Conservation (phyloP, 108 stramenopile species). For the Cyclostephanos tholiformis region DNA sequence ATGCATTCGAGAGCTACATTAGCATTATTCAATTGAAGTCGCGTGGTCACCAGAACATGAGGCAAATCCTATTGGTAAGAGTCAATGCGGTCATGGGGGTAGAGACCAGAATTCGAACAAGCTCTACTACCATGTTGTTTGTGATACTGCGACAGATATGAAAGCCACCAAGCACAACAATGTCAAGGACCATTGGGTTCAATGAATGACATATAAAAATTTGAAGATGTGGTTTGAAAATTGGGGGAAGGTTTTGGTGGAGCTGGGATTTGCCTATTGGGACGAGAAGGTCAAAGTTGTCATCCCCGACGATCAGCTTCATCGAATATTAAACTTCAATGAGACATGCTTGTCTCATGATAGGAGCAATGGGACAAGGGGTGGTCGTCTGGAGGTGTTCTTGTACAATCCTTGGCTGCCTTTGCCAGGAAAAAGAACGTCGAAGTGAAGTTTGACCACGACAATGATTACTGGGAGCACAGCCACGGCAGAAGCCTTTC, state of each 20-base stretch:
- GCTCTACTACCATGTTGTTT: neutral
- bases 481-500: conserved; percentile 4
- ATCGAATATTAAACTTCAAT: no score
- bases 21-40: conserved; percentile 1
- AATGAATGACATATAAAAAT: no score
- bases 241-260: no score
- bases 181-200: no score
- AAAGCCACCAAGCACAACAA: no score
- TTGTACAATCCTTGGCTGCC: conserved; percentile 18
- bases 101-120: neutral
- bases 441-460: neutral
- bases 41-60: neutral
- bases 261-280: neutral
- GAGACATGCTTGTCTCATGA: conserved; percentile 19
- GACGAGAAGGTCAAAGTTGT: neutral
- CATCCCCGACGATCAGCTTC: conserved; percentile 18
- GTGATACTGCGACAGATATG: no score
- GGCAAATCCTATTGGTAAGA: neutral
- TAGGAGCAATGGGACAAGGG: conserved; percentile 9
- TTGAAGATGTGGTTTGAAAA: no score
- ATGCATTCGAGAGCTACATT: neutral
- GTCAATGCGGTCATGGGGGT: neutral
- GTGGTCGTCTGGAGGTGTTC: conserved; percentile 13
- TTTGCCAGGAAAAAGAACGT: conserved; percentile 6
- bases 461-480: no score